Base-by-base conservation (phyloP, 768 basidiomycete species). In the Termitomyces sp. region DNA sequence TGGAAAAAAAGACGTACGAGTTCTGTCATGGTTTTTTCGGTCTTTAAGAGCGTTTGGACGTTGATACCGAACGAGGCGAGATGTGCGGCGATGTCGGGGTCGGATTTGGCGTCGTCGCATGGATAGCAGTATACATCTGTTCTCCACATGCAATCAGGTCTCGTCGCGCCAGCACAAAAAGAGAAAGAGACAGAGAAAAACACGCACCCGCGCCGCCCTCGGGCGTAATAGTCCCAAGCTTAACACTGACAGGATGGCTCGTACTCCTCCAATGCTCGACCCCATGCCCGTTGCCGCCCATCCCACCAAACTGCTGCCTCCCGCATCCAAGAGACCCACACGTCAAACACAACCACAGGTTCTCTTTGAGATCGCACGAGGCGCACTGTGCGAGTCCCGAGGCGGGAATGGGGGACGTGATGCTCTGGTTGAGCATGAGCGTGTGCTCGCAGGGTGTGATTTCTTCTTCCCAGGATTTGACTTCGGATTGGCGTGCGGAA, bases 401-500 rank as follows among this genome's bases (percentile, higher is more conserved):
- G 0, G 81, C 74, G 0, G 74, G 70, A 21, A 86, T 86, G 11
- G 70, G 70, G 11, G 75, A 79, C 3, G 74, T 75, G 5, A 72
- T 65, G 28, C 68, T 61, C 66, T 81, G 75, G 54, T 79, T 68
- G 9, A 82, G 67, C 11, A 70, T 74, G 3, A 82, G 68, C 0
- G 81, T 81, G 55, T 99, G 97, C 65, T 92, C 87, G 77, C 97
- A 99, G 7, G 92, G 72, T 0, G 76, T 65, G 41, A 97, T 87
- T 62, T 98, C 96, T 69, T 98, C 95, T 68, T 98, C 94, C 97
- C 97, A 99, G 6, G 97, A 89, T 71, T 97, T 89, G 47, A 99
- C 89, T 65, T 98, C 94, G 0, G 89, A 92, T 67, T 96, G 89
- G 47, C 94, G 90, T 0, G 92, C 89, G 2, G 93, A 95, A 0